Evolutionary conservation across 345 rosid species (phyloP), one percentile per base, ranked within the genome.

Genomic region (Aurinia saxatilis): DNA sequence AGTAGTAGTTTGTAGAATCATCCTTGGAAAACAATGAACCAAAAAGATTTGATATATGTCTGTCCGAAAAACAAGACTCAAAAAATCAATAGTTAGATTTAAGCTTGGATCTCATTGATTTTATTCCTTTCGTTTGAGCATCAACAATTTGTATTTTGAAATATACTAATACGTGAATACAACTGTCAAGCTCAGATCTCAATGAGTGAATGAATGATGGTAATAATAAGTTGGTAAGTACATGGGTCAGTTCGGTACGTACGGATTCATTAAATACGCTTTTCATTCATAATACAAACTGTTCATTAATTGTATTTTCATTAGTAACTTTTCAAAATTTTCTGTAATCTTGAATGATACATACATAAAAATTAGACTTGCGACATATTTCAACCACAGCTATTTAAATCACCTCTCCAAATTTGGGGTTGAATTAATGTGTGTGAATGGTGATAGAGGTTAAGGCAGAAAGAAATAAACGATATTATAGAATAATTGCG

Each of bases 151-250:
- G 34, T 29, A 34, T 57, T 44, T 60, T 52, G n/a, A 38, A 52
- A 31, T 60, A 33, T 50, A 31, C 36, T 18, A 49, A 19, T 50
- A 19, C 40, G 50, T 45, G 30, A 47, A 55, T 56, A 71, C 65
- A 57, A 49, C 65, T 63, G 70, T 57, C 75, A 3, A n/a, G 51
- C 48, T 33, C 59, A 49, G 39, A 71, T 49, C 59, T 63, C 54
- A 49, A 63, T 16, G 65, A 41, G 27, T 63, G 36, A 30, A 33
- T 62, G 44, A n/a, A n/a, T n/a, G n/a, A n/a, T n/a, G n/a, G n/a
- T n/a, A n/a, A 47, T 60, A 40, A 5, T 17, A 23, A 10, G 16
- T 11, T 17, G 31, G 4, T 68, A 14, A 19, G 16, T 8, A 51
- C 31, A 18, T 38, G 16, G 61, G n/a, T n/a, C n/a, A n/a, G n/a